Conservation (phyloP, 495 filamentous ascomycete species). For the Rostrohypoxylon terebratum region DNA sequence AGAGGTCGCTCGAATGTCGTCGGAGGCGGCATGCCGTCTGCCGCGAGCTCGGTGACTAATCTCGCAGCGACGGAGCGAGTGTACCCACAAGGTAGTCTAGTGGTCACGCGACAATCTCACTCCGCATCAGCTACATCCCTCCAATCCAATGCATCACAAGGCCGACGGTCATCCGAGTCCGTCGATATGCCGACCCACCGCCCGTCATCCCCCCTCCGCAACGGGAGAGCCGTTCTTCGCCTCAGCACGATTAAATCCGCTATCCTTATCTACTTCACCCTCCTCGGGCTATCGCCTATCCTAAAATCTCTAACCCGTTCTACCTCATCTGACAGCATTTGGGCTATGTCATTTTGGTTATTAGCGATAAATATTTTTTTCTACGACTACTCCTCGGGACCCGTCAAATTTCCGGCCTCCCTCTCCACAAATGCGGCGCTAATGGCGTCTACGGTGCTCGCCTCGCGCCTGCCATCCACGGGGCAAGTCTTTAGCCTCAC, state of each 20-base stretch:
- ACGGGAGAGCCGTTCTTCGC: conserved; percentile 53
- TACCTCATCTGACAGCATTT: conserved; percentile 90
- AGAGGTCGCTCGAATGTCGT: conserved; percentile 39
- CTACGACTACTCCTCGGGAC: conserved; percentile 87
- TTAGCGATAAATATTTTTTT: conserved; percentile 96
- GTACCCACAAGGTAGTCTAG: conserved; percentile 39
- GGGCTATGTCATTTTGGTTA: conserved; percentile 94
- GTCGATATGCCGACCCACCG: conserved; percentile 40
- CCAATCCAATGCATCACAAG: conserved; percentile 53
- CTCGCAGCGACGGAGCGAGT: conserved; percentile 45
- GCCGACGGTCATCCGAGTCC: conserved; percentile 41
- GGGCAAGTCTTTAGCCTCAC: conserved; percentile 96
- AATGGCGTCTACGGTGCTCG: conserved; percentile 93
- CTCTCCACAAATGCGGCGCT: conserved; percentile 94
- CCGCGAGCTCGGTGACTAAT: conserved; percentile 57
- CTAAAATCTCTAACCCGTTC: conserved; percentile 93
- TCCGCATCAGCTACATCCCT: conserved; percentile 54
- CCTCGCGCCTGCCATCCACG: conserved; percentile 85
- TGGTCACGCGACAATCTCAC: conserved; percentile 38
- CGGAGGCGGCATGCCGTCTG: conserved; percentile 45
- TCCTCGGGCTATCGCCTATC: conserved; percentile 92
- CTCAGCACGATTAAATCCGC: conserved; percentile 80
- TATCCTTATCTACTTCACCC: conserved; percentile 88
- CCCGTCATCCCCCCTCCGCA: conserved; percentile 43
- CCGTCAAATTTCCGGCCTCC: conserved; percentile 76